Conservation (phyloP, 257 asterid genomes). For the Paraleonurus japonicus region DNA sequence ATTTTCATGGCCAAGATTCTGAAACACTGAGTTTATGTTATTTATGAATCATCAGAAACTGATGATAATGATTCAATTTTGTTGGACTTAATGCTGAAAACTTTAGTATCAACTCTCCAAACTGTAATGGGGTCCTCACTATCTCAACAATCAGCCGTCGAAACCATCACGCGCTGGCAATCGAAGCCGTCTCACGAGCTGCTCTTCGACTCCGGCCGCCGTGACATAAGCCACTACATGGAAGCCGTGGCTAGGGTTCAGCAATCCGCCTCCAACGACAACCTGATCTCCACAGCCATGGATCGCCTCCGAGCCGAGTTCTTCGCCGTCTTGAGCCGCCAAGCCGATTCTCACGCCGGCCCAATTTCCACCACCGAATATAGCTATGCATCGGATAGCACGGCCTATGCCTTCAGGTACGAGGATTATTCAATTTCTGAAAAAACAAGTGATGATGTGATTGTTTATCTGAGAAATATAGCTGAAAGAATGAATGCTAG, state of each 20-base stretch:
- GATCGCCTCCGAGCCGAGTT: slow-evolving; percentile 48
- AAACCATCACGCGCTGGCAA: slow-evolving; percentile 33
- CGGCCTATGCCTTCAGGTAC: slow-evolving; percentile 31
- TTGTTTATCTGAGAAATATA: slow-evolving; percentile 26
- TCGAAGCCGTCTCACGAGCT: slow-evolving; percentile 37
- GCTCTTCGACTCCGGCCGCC: slow-evolving; percentile 43
- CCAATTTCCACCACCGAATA: slow-evolving; percentile 35
- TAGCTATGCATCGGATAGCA: slow-evolving; percentile 39
- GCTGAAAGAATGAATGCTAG: slow-evolving; percentile 35
- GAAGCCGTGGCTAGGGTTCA: slow-evolving; percentile 42
- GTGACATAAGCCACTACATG: slow-evolving; percentile 32
- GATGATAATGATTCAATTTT: not conserved
- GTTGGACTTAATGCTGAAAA: slow-evolving; percentile 30
- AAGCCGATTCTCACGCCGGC: slow-evolving; percentile 28
- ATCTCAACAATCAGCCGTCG: slow-evolving; percentile 45
- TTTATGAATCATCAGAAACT: too few relatives aligned
- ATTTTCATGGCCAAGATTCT: not conserved
- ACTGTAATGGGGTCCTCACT: slow-evolving; percentile 38
- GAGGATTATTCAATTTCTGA: slow-evolving; percentile 33
- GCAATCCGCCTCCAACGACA: slow-evolving; percentile 21
- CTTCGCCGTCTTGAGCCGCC: slow-evolving; percentile 29
- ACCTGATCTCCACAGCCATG: slow-evolving; percentile 31
- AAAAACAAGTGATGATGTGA: slow-evolving; percentile 21
- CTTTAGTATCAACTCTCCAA: slow-evolving; percentile 16
- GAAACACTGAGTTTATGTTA: too few relatives aligned